phyloP scores from a whole-genome alignment of 2,329 filamentous ascomycete genomes.

The Apiospora phragmitis region DNA sequence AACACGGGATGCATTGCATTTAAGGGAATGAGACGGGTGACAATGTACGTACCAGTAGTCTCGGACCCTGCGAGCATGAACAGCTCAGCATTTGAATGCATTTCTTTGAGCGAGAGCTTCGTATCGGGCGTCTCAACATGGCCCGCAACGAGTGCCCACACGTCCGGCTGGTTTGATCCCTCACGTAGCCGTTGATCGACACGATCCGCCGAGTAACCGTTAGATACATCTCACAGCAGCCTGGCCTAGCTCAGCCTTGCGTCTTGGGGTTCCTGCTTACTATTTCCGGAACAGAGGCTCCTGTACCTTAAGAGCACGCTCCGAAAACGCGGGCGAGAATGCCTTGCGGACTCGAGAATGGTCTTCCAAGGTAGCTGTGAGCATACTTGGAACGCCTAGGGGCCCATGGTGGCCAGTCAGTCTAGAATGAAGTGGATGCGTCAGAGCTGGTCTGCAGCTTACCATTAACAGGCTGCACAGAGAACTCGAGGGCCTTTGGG shows the following conservation, averaged over 20 bases:
- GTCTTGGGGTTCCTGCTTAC: background rate
- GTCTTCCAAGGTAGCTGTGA: slow-evolving; percentile 19
- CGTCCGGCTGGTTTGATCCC: slow-evolving; percentile 21
- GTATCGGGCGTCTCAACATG: slow-evolving; percentile 18
- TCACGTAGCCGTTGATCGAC: slow-evolving; percentile 25
- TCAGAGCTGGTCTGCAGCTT: background rate
- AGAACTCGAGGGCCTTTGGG: slow-evolving; percentile 17
- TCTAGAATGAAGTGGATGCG: background rate
- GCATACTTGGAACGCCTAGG: slow-evolving; percentile 18
- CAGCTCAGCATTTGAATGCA: slow-evolving; percentile 18
- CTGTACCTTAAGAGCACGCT: slow-evolving; percentile 20
- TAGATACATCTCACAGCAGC: background rate
- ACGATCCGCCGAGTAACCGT: slow-evolving; percentile 22
- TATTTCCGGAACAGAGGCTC: slow-evolving; percentile 33
- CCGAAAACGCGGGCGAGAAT: slow-evolving; percentile 24
- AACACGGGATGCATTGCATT: background rate
- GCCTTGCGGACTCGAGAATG: slow-evolving; percentile 21
- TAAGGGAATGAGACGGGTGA: slow-evolving; percentile 26
- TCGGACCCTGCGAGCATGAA: slow-evolving; percentile 18
- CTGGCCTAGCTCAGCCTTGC: background rate
- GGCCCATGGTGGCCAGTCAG: background rate
- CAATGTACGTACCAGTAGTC: slow-evolving; percentile 14
- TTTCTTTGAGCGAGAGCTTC: slow-evolving; percentile 16
- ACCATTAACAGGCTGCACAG: slow-evolving; percentile 21
- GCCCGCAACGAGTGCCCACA: slow-evolving; percentile 23